Evolutionary conservation across 306 rosid genomes (phyloP), one percentile per base, ranked within the genome.

Genomic region (Pyrus pyrifolia): DNA sequence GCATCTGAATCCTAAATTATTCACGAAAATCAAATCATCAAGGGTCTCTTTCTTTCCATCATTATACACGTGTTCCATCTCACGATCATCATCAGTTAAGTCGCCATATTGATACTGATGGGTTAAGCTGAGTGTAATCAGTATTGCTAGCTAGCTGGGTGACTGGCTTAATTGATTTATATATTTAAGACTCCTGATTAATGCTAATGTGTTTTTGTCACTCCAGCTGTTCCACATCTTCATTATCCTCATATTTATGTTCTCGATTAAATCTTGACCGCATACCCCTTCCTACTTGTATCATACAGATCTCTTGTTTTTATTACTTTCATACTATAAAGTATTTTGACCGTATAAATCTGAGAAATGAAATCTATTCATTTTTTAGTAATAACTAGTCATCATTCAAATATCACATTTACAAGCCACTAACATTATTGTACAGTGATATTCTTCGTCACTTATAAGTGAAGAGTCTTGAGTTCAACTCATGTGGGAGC

Each of bases 51-150:
- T 63, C 31, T 40, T 51, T 52, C 35, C 80, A 40, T 71, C 53
- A 70, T 76, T 81, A 60, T 53, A 77, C 84, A 81, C 69, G 77
- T 31, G 70, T 81, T 59, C 23, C 25, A 17, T 66, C 33, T 35
- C 67, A 53, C 1, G 53, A 49, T 49, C 53, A 49, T 15, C 53
- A 49, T 49, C 53, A 13, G 27, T 52, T 63, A 42, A 75, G 9
- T 62, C 73, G 53, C 76, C 77, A 75, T 81, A 75, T 81, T 19
- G 27, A 74, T 22, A 74, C 33, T 49, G 38, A 70, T 31, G 31
- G 27, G 31, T 59, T 59, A 27, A 49, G 74, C 42, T 27, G 62
- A 15, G 23, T 46, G 52, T n/a, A 49, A 49, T 11, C 18, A 49
- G 53, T 14, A 51, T 31, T 8, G 51, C 33, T 33, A 30, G 67